Percentiles rank a stretch among this genome's conserved stretches.
Conservation (phyloP, 208 protist species). For the Trypanosoma brucei region DNA sequence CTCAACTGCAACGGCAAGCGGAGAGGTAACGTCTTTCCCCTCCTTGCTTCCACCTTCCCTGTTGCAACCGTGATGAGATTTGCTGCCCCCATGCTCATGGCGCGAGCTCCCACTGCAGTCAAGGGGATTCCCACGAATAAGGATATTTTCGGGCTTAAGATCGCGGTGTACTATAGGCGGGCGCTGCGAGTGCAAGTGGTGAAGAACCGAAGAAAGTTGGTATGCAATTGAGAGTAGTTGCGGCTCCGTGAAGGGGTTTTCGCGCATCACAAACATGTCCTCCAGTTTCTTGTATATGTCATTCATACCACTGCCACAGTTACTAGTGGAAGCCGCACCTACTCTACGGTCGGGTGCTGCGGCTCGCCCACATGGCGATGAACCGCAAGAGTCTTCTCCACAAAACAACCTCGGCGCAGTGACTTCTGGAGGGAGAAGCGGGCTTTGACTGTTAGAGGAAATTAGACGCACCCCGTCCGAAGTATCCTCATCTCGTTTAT, state of each 20-base stretch:
- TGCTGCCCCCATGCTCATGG: neutral
- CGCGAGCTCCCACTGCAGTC: neutral
- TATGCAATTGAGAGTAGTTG: constrained; percentile 79
- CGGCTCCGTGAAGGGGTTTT: constrained; percentile 59
- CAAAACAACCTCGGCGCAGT: too few relatives aligned
- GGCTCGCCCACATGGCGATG: too few relatives aligned
- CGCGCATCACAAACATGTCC: constrained; percentile 17
- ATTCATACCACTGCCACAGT: neutral
- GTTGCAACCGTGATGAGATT: neutral
- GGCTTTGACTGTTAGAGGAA: neutral
- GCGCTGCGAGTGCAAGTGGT: constrained; percentile 61
- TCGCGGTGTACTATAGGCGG: constrained; percentile 66
- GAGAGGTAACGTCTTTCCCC: neutral
- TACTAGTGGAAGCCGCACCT: neutral
- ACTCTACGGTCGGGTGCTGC: too few relatives aligned
- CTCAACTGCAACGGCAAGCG: neutral
- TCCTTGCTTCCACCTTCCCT: neutral
- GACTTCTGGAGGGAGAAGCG: too few relatives aligned
- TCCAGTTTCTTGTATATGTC: constrained; percentile 2
- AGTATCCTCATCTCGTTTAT: neutral
- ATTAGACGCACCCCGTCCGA: neutral
- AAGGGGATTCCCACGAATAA: constrained; percentile 38
- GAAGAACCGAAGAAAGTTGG: constrained; percentile 64
- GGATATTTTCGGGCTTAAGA: constrained; percentile 73
- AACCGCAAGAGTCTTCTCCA: too few relatives aligned